Percentiles rank a stretch among this genome's conserved stretches.
Conservation (phyloP, 441 rosid species). For the Dalechampia spathulata region DNA sequence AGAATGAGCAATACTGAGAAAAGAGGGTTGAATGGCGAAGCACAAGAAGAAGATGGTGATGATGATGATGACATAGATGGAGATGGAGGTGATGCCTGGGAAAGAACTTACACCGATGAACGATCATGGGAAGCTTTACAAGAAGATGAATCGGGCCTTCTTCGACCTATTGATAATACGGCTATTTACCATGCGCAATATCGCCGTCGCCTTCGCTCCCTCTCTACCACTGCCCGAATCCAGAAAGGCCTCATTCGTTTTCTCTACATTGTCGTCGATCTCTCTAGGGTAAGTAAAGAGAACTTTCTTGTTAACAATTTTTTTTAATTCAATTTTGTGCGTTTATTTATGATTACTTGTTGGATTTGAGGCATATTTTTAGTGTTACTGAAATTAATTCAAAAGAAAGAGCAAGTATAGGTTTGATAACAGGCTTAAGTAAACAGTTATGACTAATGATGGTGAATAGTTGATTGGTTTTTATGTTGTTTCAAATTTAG, state of each 20-base stretch:
- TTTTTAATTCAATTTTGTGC: no score
- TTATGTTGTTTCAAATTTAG: no score
- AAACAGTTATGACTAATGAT: no score
- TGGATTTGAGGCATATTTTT: no score
- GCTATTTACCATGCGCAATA: constrained; percentile 72
- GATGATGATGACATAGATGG: constrained; percentile 54
- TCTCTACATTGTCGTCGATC: constrained; percentile 72
- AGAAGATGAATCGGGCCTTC: constrained; percentile 86
- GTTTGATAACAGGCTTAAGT: no score
- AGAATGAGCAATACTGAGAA: constrained; percentile 40
- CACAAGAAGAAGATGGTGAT: constrained; percentile 47
- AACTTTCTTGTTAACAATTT: no score
- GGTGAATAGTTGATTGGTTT: no score
- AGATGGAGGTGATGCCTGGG: constrained; percentile 69
- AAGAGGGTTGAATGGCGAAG: constrained; percentile 33
- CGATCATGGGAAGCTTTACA: constrained; percentile 89
- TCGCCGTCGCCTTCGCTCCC: constrained; percentile 58
- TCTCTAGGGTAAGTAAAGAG: constrained; percentile 70
- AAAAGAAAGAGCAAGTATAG: no score
- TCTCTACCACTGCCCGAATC: constrained; percentile 50
- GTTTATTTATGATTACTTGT: no score
- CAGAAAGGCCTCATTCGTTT: constrained; percentile 94
- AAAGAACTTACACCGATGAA: constrained; percentile 71
- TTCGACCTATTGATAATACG: constrained; percentile 70
- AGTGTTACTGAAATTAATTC: no score